A percentile compares a stretch with the other conserved stretches of the same genome.
Evolutionary conservation across 2,329 filamentous ascomycete genomes (phyloP).

Genomic region (Shiraia sp.): DNA sequence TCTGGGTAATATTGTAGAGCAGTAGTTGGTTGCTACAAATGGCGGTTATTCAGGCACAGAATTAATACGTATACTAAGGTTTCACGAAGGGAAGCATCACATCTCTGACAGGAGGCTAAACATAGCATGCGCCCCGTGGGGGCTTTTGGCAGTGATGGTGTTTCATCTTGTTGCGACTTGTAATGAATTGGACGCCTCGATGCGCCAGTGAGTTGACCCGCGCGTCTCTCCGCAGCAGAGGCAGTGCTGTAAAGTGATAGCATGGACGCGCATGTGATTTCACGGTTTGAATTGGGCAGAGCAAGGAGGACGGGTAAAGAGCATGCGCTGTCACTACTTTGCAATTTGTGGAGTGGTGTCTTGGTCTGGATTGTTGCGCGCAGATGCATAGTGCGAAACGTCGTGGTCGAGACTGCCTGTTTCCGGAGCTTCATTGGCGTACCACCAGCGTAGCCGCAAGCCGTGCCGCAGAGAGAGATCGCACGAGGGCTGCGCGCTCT

Average conservation of each 20-base stretch:
- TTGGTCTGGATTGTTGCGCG: slow-evolving; percentile 15
- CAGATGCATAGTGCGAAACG: not conserved
- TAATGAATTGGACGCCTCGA: slow-evolving; percentile 10
- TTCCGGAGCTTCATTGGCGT: slow-evolving; percentile 3
- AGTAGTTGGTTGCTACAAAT: too few relatives aligned
- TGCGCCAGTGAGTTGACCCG: slow-evolving; percentile 12
- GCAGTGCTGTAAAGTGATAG: too few relatives aligned
- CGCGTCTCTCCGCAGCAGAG: slow-evolving; percentile 10
- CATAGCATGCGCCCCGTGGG: slow-evolving; percentile 9
- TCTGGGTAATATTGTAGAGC: not conserved
- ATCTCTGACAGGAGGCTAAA: not conserved
- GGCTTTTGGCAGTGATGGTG: slow-evolving; percentile 22
- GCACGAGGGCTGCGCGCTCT: not conserved
- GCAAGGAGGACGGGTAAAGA: slow-evolving; percentile 8
- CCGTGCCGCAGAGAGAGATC: slow-evolving; percentile 3
- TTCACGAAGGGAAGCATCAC: not conserved
- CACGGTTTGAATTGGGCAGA: not conserved
- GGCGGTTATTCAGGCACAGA: too few relatives aligned
- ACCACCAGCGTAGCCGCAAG: not conserved
- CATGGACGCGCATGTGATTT: not conserved
- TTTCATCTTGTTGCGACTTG: slow-evolving; percentile 22
- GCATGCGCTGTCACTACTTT: slow-evolving; percentile 13
- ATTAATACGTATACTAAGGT: not conserved
- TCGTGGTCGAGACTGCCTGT: slow-evolving; percentile 9
- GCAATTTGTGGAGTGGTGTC: slow-evolving; percentile 12